phyloP scores from a whole-genome alignment of 306 rosid species.

The Coriaria nepalensis region DNA sequence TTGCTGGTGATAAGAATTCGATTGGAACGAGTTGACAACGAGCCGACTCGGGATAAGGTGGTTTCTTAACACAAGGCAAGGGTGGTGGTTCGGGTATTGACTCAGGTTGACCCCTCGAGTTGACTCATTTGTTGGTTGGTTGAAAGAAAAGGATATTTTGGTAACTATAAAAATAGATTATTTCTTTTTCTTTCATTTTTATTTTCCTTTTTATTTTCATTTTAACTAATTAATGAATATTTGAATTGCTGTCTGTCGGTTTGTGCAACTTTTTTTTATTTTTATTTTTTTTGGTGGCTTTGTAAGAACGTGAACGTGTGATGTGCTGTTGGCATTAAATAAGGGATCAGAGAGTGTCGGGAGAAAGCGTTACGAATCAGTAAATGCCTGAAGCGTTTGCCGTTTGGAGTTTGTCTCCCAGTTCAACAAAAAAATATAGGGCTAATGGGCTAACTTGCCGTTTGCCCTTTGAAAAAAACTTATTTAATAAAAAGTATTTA shows the following conservation, averaged over 20 bases:
- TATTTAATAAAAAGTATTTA: too few relatives aligned
- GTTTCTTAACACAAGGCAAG: constrained; percentile 33
- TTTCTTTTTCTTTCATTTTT: neutral
- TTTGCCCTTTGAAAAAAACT: too few relatives aligned
- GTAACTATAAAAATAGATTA: constrained; percentile 8
- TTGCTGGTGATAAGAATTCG: neutral
- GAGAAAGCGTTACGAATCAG: constrained; percentile 29
- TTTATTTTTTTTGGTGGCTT: too few relatives aligned
- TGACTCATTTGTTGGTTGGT: constrained; percentile 14
- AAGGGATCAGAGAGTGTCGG: constrained; percentile 41
- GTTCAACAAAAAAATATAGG: too few relatives aligned
- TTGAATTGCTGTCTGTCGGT: neutral
- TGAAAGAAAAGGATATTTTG: constrained; percentile 6
- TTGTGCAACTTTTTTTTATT: neutral
- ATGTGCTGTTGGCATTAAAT: constrained; percentile 24
- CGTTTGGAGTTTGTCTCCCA: constrained; percentile 15
- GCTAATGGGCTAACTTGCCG: too few relatives aligned
- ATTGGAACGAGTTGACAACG: neutral
- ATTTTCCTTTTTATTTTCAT: neutral
- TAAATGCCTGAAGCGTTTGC: constrained; percentile 21
- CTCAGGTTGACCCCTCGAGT: constrained; percentile 53
- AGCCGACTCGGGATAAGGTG: constrained; percentile 5
- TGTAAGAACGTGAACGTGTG: neutral
- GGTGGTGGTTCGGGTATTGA: constrained; percentile 99
- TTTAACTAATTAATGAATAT: neutral